Evolutionary conservation across 768 basidiomycete genomes (phyloP).

Genomic region (Russula lepida): DNA sequence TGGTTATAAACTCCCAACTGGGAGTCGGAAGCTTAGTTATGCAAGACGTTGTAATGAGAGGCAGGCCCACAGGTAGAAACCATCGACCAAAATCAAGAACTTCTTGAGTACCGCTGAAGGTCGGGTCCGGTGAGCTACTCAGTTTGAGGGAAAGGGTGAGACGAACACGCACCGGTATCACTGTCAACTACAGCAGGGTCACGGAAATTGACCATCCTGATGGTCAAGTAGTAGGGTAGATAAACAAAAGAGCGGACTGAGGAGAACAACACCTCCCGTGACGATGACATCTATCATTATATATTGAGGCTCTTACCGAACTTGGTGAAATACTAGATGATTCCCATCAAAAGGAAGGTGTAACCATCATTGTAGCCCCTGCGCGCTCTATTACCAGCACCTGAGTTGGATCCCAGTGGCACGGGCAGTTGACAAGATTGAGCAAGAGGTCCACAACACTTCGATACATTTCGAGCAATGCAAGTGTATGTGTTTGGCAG

Average conservation of each 20-base stretch:
- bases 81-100: not conserved
- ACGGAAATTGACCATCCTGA: not conserved
- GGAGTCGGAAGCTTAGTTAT: not conserved
- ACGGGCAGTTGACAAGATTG: no score
- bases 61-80: not conserved
- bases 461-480: no score
- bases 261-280: not conserved
- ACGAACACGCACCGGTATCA: not conserved
- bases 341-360: no score
- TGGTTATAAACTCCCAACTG: not conserved
- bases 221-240: not conserved
- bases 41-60: no score
- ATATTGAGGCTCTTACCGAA: no score
- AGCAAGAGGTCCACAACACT: no score
- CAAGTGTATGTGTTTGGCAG: no score
- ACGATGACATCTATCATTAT: no score
- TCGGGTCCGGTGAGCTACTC: not conserved
- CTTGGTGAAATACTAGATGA: no score
- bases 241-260: not conserved
- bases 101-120: not conserved
- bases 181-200: not conserved
- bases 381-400: no score
- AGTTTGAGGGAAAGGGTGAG: not conserved
- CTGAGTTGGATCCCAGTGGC: no score
- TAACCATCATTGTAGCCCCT: no score